Evolutionary conservation across 1,139 yeast species (phyloP).

Genomic region (Blastobotrys ciferrii): DNA sequence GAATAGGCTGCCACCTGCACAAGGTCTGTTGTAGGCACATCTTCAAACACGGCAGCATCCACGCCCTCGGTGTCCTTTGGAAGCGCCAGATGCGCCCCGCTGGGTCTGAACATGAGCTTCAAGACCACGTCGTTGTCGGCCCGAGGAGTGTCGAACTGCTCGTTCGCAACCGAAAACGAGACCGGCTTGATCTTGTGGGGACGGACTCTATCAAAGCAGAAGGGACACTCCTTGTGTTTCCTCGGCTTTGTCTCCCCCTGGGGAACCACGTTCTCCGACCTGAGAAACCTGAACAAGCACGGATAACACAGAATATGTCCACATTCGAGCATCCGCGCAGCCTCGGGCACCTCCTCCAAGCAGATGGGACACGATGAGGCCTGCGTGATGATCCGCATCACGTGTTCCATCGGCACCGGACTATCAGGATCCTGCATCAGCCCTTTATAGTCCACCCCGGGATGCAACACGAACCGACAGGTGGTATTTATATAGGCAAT

Average conservation of each 20-base stretch:
- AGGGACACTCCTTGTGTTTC: slow-evolving; percentile 74
- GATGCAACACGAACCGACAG: slow-evolving; percentile 77
- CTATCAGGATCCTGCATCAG: slow-evolving; percentile 73
- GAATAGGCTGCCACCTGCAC: slow-evolving; percentile 39
- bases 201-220: slow-evolving; percentile 69
- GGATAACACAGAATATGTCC: slow-evolving; percentile 90
- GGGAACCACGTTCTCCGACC: slow-evolving; percentile 46
- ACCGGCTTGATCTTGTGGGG: slow-evolving; percentile 68
- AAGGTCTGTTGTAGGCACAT: slow-evolving; percentile 18
- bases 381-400: slow-evolving; percentile 70
- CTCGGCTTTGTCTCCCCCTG: slow-evolving; percentile 35
- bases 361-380: slow-evolving; percentile 90
- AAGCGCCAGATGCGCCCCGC: slow-evolving; percentile 57
- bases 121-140: slow-evolving; percentile 59
- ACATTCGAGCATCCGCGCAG: slow-evolving; percentile 93
- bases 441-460: slow-evolving; percentile 49
- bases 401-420: slow-evolving; percentile 59
- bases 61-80: slow-evolving; percentile 44
- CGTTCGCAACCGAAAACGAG: slow-evolving; percentile 52
- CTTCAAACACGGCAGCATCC: slow-evolving; percentile 15
- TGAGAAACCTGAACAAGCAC: slow-evolving; percentile 72
- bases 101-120: slow-evolving; percentile 70
- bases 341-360: slow-evolving; percentile 74
- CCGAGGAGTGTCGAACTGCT: slow-evolving; percentile 58
- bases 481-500: slow-evolving; percentile 79